Evolutionary conservation across 495 filamentous ascomycete genomes (phyloP).

Genomic region (Elasticomyces elasticus): DNA sequence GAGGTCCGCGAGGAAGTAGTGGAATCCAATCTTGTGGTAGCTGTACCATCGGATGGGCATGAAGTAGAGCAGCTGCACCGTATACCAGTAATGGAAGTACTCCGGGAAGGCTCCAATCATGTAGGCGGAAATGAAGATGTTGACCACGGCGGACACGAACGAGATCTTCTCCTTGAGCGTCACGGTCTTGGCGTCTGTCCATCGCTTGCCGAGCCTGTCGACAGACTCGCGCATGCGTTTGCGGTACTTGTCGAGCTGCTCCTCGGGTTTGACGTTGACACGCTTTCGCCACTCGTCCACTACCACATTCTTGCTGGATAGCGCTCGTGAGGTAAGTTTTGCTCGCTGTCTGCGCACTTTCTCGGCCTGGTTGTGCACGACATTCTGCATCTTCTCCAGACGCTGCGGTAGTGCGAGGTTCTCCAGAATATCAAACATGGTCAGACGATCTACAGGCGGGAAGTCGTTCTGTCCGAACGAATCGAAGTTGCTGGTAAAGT

Average conservation of each 20-base stretch:
- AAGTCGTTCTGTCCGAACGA: slow-evolving; percentile 74
- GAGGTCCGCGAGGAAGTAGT: slow-evolving; percentile 94
- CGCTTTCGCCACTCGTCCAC: slow-evolving; percentile 80
- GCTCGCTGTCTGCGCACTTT: slow-evolving; percentile 75
- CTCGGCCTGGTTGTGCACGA: slow-evolving; percentile 68
- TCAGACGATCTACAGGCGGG: slow-evolving; percentile 83
- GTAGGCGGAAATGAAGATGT: slow-evolving; percentile 93
- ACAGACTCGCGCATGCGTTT: slow-evolving; percentile 76
- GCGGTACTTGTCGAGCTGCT: slow-evolving; percentile 84
- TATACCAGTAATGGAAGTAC: slow-evolving; percentile 88
- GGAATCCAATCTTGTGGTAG: slow-evolving; percentile 81
- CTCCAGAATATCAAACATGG: slow-evolving; percentile 85
- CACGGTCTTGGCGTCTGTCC: slow-evolving; percentile 80
- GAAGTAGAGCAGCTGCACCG: slow-evolving; percentile 55
- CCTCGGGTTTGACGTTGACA: slow-evolving; percentile 55
- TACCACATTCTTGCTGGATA: slow-evolving; percentile 57
- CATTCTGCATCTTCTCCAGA: slow-evolving; percentile 76
- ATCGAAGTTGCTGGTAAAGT: slow-evolving; percentile 61
- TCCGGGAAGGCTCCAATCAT: slow-evolving; percentile 79
- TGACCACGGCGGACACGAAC: slow-evolving; percentile 91
- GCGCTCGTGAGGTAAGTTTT: slow-evolving; percentile 51
- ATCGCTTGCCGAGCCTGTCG: slow-evolving; percentile 73
- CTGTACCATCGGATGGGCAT: slow-evolving; percentile 92
- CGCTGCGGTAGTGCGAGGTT: slow-evolving; percentile 83
- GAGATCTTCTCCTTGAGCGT: slow-evolving; percentile 88